These are phyloP conservation scores for Russula sp. DNA, from an alignment of 768 basidiomycete species.

Conservation along the genomic window DNA sequence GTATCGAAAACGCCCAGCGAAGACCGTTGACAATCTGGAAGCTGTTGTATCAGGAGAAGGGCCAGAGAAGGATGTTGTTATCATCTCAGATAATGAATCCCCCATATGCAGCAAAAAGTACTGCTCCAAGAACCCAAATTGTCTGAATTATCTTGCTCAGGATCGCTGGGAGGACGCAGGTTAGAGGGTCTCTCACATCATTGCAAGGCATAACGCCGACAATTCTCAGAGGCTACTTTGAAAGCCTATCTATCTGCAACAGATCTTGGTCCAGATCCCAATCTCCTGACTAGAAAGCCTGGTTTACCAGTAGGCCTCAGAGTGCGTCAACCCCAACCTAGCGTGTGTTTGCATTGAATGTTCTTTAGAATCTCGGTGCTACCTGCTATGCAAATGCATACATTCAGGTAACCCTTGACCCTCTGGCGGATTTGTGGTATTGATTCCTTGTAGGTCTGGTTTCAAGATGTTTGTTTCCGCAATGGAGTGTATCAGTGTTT, in stretches of 20 bases:
- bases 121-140: conserved; percentile 76
- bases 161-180: conserved; percentile 74
- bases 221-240: conserved; percentile 9
- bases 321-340: conserved; percentile 34
- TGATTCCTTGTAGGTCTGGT: conserved; percentile 68
- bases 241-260: conserved; percentile 26
- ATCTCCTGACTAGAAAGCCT: conserved; percentile 6
- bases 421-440: background rate
- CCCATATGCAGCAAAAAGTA: conserved; percentile 47
- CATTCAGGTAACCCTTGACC: conserved; percentile 52
- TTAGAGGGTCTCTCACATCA: conserved; percentile 27
- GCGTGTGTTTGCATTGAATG: conserved; percentile 2
- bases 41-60: conserved; percentile 32
- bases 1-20: conserved; percentile 30
- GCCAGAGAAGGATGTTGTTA: conserved; percentile 54
- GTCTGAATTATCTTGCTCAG: conserved; percentile 83
- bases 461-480: conserved; percentile 75
- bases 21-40: conserved; percentile 21
- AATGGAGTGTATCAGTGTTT: conserved; percentile 75
- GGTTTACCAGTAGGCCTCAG: conserved; percentile 65
- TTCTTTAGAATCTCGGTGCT: conserved; percentile 79
- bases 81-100: conserved; percentile 62
- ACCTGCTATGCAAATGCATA: conserved; percentile 97
- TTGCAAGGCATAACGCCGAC: background rate
- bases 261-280: conserved; percentile 17